Base-by-base conservation (phyloP, 352 stramenopile species). In the Phytophthora agathidicida region DNA sequence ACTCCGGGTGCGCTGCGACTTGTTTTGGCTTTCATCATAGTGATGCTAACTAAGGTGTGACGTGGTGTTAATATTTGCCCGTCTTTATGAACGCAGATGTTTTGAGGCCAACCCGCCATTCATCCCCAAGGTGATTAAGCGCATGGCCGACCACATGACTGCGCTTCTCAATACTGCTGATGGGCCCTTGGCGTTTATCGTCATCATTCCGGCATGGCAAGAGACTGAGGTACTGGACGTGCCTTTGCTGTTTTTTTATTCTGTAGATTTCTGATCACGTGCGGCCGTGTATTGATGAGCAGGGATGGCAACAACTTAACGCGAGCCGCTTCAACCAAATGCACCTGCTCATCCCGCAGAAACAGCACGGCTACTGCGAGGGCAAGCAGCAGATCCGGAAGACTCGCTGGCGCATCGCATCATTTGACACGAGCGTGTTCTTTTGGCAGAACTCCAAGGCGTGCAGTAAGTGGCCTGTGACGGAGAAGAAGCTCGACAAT, bases 51-150 rank as follows among this genome's bases (percentile, higher is more conserved):
- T 60, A 24, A 56, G 11, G 11, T 31, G 26, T 16, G 16, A 5
- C 49, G 13, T 45, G 32, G 3, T 24, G 5, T 30, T 3, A n/a
- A n/a, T n/a, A n/a, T n/a, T n/a, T n/a, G n/a, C n/a, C n/a, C 16
- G 14, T 23, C 32, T 44, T 50, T 20, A 50, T 31, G 24, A 2
- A 8, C 48, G 10, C 37, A 88, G 77, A 27, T 91, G 83, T 54
- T 98, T 91, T 57, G 91, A 98, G 77, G 94, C 93, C 8, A 98
- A 98, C 76, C 96, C 96, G 44, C 96, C 96, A 3, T 98, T 98
- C 72, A 93, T 97, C 42, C 88, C 92, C 17, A 78, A 87, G 51
- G 73, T 98, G 33, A 98, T 98, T 58, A 83, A 90, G 56, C 73
- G 74, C 11, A 98, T 98, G 87, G 83, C 80, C 28, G 67, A 89